Percentiles rank a stretch among this genome's conserved stretches.
Conservation (phyloP, 768 basidiomycete genomes). For the Leccinum boreale region DNA sequence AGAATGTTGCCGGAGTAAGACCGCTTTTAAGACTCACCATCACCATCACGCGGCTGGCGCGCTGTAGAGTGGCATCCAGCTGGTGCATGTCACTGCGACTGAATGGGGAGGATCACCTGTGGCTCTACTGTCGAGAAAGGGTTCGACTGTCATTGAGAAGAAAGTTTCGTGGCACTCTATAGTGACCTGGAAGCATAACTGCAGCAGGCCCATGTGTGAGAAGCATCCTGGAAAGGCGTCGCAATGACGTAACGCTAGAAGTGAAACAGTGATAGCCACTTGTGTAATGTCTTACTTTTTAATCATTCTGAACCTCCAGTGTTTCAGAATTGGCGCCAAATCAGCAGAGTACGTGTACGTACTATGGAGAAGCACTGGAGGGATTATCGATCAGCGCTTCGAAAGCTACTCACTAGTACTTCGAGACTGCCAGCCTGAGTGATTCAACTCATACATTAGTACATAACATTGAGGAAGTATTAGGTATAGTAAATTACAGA, state of each 20-base stretch:
- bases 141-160: neutral
- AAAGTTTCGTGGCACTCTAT: neutral
- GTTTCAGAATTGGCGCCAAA: slow-evolving; percentile 1
- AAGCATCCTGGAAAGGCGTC: neutral
- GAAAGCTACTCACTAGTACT: too few relatives aligned
- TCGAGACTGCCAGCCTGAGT: neutral
- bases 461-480: neutral
- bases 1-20: neutral
- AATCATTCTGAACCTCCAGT: neutral
- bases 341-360: neutral
- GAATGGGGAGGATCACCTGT: neutral
- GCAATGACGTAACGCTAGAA: neutral
- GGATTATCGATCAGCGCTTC: neutral
- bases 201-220: neutral
- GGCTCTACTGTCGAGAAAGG: neutral
- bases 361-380: neutral
- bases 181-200: neutral
- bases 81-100: neutral
- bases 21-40: neutral
- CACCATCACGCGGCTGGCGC: neutral
- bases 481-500: neutral
- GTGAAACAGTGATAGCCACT: neutral
- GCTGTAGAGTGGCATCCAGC: neutral
- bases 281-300: slow-evolving; percentile 2
- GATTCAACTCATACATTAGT: neutral